Conservation (phyloP, 1,284 basidiomycete species). For the Entoloma clypeatum region DNA sequence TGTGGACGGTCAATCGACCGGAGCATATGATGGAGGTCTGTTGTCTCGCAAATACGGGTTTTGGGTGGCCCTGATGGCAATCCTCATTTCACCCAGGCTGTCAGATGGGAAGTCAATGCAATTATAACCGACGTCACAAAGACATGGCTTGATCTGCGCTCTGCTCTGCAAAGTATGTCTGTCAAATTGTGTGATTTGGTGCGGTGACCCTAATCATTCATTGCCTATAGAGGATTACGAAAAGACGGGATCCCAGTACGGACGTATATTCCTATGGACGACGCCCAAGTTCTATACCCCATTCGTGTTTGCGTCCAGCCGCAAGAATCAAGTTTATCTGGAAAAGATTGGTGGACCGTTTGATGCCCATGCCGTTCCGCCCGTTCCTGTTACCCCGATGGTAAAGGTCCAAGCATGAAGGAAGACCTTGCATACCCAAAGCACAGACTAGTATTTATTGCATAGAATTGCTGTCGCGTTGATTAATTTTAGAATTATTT, state of each 20-base stretch:
- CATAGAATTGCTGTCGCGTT: no score
- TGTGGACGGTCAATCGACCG: conserved; percentile 95
- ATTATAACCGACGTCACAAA: conserved; percentile 88
- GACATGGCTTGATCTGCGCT: conserved; percentile 72
- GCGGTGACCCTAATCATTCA: not conserved
- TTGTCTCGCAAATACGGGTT: conserved; percentile 14
- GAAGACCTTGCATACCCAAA: no score
- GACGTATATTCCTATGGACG: conserved; percentile 76
- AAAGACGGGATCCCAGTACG: conserved; percentile 53
- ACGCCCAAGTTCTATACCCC: conserved; percentile 60
- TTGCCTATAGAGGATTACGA: conserved; percentile 59
- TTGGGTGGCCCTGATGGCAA: not conserved
- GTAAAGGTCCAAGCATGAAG: no score
- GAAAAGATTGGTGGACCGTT: conserved; percentile 58
- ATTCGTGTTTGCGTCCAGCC: conserved; percentile 30
- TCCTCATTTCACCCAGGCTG: conserved; percentile 49
- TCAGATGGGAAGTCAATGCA: conserved; percentile 86
- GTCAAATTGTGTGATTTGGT: not conserved
- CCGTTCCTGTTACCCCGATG: no score
- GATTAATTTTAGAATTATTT: no score
- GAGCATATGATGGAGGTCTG: conserved; percentile 91
- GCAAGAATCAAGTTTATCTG: conserved; percentile 31
- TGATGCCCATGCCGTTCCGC: conserved; percentile 25
- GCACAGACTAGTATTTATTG: no score
- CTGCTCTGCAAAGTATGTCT: conserved; percentile 56